Base-by-base conservation (phyloP, 805 yeast genomes). In the Candida orba region DNA sequence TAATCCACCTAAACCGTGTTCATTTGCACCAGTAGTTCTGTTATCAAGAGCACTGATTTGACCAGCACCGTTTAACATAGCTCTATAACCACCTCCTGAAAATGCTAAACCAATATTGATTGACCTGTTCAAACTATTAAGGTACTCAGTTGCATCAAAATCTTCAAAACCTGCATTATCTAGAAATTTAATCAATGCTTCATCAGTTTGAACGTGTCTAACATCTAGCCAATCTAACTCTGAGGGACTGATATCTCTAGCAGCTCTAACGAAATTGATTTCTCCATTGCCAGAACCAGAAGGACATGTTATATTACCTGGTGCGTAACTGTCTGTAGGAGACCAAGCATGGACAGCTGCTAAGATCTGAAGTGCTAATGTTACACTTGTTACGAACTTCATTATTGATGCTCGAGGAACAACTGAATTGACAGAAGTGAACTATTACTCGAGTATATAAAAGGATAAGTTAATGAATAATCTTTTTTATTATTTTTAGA, bases 1-100 rank as follows among this genome's bases (percentile, higher is more conserved):
- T 17, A 87, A 62, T 8, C 95, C 91, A 32, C 89, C 89, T 35
- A 86, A 58, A 14, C 83, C 82, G 12, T 72, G 69, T 22, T 66
- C 67, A 17, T 75, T 65, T n/a, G 78, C 73, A 45, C 69, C 72
- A 3, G 54, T 63, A 6, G 90, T 81, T 57, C 93, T 69, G 54
- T 76, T 75, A 58, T 87, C 96, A 46, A 85, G 63, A 3, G 89
- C 95, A 6, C 89, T 68, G 27, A 87, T 62, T 59, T 80, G 81
- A 36, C 95, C 95, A 8, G 95, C 95, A 8, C 95, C 95, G 43
- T 71, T 63, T 36, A 87, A 63, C 93, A 88, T 85, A 34, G 96
- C 95, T 49, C 96, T 73, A 63, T 84, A 87, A 14, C 95, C 95
- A 60, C 96, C 95, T 39, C 95, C 95, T 13, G 85, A 72, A 54